A percentile compares a stretch with the other conserved stretches of the same genome.
Conservation (phyloP, 1,284 basidiomycete species). For the Gymnopus androsaceus region DNA sequence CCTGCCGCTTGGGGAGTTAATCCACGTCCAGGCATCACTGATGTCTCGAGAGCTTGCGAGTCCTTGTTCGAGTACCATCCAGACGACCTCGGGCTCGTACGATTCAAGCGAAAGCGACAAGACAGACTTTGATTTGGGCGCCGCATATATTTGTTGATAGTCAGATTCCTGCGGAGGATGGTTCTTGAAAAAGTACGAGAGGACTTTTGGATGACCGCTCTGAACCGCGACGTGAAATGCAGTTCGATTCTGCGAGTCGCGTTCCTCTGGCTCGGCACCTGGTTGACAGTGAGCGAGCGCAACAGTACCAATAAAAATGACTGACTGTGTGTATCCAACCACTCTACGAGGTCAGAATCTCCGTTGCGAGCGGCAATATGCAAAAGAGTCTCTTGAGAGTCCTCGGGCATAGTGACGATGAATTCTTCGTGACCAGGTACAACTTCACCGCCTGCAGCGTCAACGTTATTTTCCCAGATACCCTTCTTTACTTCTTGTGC, state of each 20-base stretch:
- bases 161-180: constrained; percentile 57
- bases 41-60: constrained; percentile 52
- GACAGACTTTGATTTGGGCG: constrained; percentile 41
- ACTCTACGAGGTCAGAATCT: constrained; percentile 58
- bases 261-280: constrained; percentile 75
- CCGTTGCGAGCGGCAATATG: constrained; percentile 63
- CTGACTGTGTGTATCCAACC: constrained; percentile 71
- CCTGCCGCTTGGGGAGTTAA: constrained; percentile 40
- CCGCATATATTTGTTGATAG: constrained; percentile 46
- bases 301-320: constrained; percentile 21
- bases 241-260: constrained; percentile 55
- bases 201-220: constrained; percentile 48
- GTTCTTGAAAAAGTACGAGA: constrained; percentile 58
- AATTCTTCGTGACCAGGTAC: constrained; percentile 57
- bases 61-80: constrained; percentile 60
- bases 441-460: constrained; percentile 69
- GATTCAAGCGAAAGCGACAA: constrained; percentile 61
- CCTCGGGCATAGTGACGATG: constrained; percentile 45
- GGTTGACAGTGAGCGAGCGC: constrained; percentile 23
- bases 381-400: constrained; percentile 64
- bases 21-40: constrained; percentile 48
- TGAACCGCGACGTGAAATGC: constrained; percentile 68
- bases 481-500: constrained; percentile 56
- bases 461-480: constrained; percentile 68
- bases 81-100: constrained; percentile 59